Conservation (phyloP, 2,329 filamentous ascomycete species). For the Talaromyces sp. region DNA sequence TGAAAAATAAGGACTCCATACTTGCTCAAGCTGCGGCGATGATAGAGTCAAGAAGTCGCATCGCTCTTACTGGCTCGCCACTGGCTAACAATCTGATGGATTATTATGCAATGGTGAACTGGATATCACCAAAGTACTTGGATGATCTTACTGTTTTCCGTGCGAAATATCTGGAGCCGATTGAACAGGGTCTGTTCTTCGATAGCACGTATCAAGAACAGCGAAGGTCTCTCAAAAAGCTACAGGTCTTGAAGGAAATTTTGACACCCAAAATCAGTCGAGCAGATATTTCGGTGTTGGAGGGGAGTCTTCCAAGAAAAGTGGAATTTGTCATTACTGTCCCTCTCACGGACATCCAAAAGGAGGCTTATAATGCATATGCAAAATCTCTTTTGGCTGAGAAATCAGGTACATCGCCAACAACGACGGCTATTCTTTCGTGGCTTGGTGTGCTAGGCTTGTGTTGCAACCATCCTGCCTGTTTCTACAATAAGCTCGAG, state of each 20-base stretch:
- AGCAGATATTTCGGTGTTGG: constrained; percentile 62
- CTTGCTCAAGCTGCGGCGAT: constrained; percentile 49
- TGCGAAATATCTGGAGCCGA: constrained; percentile 64
- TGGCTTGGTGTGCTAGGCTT: constrained; percentile 50
- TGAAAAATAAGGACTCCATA: constrained; percentile 61
- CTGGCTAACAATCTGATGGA: constrained; percentile 78
- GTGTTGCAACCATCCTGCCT: constrained; percentile 54
- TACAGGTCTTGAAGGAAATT: constrained; percentile 64
- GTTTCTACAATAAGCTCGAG: constrained; percentile 47
- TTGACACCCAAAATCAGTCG: constrained; percentile 75
- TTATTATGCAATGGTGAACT: constrained; percentile 82
- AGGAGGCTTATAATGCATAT: constrained; percentile 54
- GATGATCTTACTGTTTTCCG: constrained; percentile 64
- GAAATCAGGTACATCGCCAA: constrained; percentile 18
- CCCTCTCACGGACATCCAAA: constrained; percentile 62
- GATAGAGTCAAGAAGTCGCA: constrained; percentile 64
- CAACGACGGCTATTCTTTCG: constrained; percentile 45
- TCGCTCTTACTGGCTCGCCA: constrained; percentile 82
- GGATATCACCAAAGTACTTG: constrained; percentile 75
- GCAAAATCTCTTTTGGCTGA: constrained; percentile 34
- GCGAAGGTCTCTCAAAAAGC: constrained; percentile 57
- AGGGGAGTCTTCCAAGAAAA: constrained; percentile 64
- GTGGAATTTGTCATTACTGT: constrained; percentile 76
- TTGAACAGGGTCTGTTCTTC: constrained; percentile 61
- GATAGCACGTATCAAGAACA: constrained; percentile 56